Evolutionary conservation across 345 rosid species (phyloP), one percentile per base, ranked within the genome.

Genomic region (Rhodamnia rubescens): DNA sequence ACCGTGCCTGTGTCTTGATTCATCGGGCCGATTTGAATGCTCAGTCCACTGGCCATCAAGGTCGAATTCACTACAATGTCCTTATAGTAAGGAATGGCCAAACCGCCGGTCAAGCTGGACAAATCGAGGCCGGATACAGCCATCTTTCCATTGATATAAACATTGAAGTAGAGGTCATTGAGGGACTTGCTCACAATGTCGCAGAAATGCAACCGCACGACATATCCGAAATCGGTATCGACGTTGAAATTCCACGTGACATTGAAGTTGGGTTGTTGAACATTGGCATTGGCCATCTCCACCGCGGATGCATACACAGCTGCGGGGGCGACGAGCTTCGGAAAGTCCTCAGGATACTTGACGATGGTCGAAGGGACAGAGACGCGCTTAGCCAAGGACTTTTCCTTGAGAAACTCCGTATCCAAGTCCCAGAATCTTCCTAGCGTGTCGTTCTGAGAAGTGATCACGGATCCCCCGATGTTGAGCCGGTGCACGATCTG

Each of bases 121-220:
- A 87, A 58, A n/a, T 87, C 88, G 52, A 87, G 42, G 52, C 81
- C 86, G 21, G 88, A 87, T 15, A 87, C 32, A 13, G 84, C 88
- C 84, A 50, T 51, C 81, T 80, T 87, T 64, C 58, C 81, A 10
- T 87, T 87, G 53, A 87, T 56, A n/a, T 83, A 87, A 16, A 87
- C 86, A 13, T 87, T 90, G 64, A 91, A 90, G 74, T 69, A 83
- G 57, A 87, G 86, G 53, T 87, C 88, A 26, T 87, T 87, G 51
- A 87, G 84, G 50, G 51, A 69, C 36, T 78, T 84, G 80, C 88
- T 87, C 53, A 87, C 84, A 6, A 87, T 52, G 81, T 87, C 88
- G 81, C 86, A 80, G 75, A 87, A 87, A 53, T 87, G 88, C 58
- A 87, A 49, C 9, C 88, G 80, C 29, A 84, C 42, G 3, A 87